Base-by-base conservation (phyloP, 352 stramenopile species). In the Globisporangium paroecandrum region DNA sequence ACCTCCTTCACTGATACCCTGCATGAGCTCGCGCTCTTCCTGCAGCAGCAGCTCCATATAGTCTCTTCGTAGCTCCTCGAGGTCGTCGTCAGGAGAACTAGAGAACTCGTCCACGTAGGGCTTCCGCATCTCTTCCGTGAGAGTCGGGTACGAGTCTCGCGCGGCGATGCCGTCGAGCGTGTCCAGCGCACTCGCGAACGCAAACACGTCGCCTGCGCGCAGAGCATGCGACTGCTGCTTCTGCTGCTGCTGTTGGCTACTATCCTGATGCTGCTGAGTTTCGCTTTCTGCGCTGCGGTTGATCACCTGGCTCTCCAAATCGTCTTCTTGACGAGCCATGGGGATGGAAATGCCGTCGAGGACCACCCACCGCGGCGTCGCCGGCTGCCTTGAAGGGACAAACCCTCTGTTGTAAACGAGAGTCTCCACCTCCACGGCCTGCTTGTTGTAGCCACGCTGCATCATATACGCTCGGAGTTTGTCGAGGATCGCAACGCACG, bases 51-150 rank as follows among this genome's bases (percentile, higher is more conserved):
- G 43, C 7, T 51, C 43, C 43, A 12, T 22, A 8, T 51, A 15
- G 0, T 51, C 43, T 51, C 18, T 22, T 51, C 43, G 29, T 7
- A 70, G 15, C 24, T 61, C 65, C 1, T 58, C 56, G n/a, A 69
- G 32, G 55, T 69, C 64, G 29, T 34, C 57, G 24, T 64, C 41
- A 1, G 8, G 9, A 5, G 64, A 54, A 10, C 53, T 56, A n/a
- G 27, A 58, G 46, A 69, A 60, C 36, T 58, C 64, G 32, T 64
- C 34, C 22, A 51, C 29, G 46, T 69, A 69, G 18, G 22, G 27
- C 41, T 64, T 47, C 12, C 32, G 56, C 55, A 53, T 1, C 18
- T 53, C 41, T 25, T 63, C n/a, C 1, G 57, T 5, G 4, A 64
- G 29, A 22, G 32, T 1, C 3, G 27, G 27, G 20, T 58, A 24